A percentile compares a stretch with the other conserved stretches of the same genome.
These are phyloP conservation scores for Sequoiadendron giganteum DNA, from an alignment of 75 land plant species.

Conservation along the genomic window DNA sequence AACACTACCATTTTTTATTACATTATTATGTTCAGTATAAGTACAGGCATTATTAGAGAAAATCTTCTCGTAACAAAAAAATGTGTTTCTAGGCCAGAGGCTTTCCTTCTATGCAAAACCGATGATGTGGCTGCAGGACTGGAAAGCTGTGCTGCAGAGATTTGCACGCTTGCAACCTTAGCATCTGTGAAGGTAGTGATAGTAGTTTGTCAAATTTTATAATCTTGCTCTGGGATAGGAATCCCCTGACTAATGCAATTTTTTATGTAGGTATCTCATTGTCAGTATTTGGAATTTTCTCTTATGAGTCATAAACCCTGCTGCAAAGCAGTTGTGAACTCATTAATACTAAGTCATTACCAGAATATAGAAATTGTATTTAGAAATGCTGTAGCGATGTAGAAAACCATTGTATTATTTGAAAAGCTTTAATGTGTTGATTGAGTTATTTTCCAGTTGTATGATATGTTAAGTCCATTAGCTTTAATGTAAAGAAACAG, in stretches of 20 bases:
- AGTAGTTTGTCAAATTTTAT: not conserved
- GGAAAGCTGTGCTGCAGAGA: slow-evolving; percentile 38
- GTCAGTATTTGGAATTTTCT: not conserved
- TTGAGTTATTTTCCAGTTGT: not conserved
- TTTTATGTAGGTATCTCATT: not conserved
- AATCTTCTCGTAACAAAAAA: not conserved
- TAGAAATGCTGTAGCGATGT: too few relatives aligned
- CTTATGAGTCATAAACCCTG: not conserved
- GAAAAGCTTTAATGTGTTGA: too few relatives aligned
- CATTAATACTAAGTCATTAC: not conserved
- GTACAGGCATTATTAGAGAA: not conserved
- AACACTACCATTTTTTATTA: not conserved
- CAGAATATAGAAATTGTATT: too few relatives aligned
- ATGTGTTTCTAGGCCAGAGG: slow-evolving; percentile 52
- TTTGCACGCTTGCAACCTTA: slow-evolving; percentile 64
- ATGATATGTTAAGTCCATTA: not conserved
- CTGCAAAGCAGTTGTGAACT: not conserved
- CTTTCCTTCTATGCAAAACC: slow-evolving; percentile 51
- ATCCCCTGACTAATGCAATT: not conserved
- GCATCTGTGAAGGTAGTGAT: slow-evolving; percentile 61
- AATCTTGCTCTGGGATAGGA: not conserved
- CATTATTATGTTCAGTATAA: not conserved
- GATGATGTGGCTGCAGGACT: slow-evolving; percentile 31
- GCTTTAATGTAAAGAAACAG: not conserved
- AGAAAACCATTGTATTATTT: too few relatives aligned